Conservation (phyloP, 305 asterid genomes). For the Fraxinus paxiana region DNA sequence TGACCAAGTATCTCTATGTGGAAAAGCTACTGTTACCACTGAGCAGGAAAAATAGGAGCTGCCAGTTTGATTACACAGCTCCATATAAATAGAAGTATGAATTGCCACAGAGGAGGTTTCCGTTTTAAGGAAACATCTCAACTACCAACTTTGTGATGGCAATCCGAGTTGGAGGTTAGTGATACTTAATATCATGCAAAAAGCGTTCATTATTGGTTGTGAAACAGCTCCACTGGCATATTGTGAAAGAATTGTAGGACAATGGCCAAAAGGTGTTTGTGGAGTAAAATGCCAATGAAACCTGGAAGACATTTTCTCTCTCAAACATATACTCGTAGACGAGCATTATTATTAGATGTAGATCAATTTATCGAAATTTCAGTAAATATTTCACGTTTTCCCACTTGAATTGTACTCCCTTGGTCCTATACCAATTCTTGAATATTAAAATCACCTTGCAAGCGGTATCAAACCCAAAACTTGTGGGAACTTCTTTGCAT, state of each 20-base stretch:
- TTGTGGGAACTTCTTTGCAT: constrained; percentile 84
- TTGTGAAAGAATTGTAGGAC: background rate
- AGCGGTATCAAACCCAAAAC: constrained; percentile 97
- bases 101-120: background rate
- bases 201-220: background rate
- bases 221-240: background rate
- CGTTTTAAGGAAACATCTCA: background rate
- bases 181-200: background rate
- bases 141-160: background rate
- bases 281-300: background rate
- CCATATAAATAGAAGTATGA: background rate
- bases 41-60: background rate
- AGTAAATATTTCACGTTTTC: background rate
- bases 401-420: background rate
- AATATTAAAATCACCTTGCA: constrained; percentile 66
- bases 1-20: background rate
- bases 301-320: background rate
- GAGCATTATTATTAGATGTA: background rate
- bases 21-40: background rate
- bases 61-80: background rate
- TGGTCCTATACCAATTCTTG: background rate
- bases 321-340: background rate
- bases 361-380: background rate
- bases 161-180: background rate
- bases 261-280: background rate